Base-by-base conservation (phyloP, 345 rosid genomes). In the Pistacia vera region DNA sequence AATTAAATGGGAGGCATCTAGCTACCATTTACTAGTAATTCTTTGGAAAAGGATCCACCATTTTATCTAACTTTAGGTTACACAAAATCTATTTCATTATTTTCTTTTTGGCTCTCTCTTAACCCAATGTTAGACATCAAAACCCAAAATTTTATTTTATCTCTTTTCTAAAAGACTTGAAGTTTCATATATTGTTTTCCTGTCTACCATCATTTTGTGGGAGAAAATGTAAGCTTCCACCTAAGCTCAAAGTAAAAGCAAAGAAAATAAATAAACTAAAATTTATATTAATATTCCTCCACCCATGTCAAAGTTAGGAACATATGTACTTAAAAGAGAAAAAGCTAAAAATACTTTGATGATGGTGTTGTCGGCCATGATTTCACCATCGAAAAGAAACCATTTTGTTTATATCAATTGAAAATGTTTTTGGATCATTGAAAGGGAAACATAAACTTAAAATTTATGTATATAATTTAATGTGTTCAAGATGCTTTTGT, bases 291-390 rank as follows among this genome's bases (percentile, higher is more conserved):
- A 70, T 75, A 80, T 78, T 79, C 86, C 85, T 81, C 86, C 85
- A 82, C 86, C 84, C 82, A 77, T 83, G 88, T 82, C 88, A 86
- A 90, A 88, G 90, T 85, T 85, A 81, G 85, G 82, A 79, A 86
- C 84, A 75, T 41, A 59, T 85, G 86, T 77, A 81, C 85, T 85
- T 79, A 81, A 86, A 88, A 83, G 86, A 52, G 80, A 54, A 22
- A 84, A 90, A 85, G 83, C 76, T 62, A 74, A 41, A 70, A 69
- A 63, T 38, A 71, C 83, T 84, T 79, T 84, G 75, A 81, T 90
- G 79, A 84, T 88, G 85, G 70, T 58, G 48, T 79, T 87, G 92
- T 88, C 91, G 88, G 92, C 90, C 94, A 90, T 78, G 76, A 81
- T 81, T 80, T 76, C 81, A 74, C 79, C 81, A 64, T 60, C 56